These are phyloP conservation scores for Tolypocladium nubicola DNA, from an alignment of 2,329 filamentous ascomycete species.

Conservation along the genomic window DNA sequence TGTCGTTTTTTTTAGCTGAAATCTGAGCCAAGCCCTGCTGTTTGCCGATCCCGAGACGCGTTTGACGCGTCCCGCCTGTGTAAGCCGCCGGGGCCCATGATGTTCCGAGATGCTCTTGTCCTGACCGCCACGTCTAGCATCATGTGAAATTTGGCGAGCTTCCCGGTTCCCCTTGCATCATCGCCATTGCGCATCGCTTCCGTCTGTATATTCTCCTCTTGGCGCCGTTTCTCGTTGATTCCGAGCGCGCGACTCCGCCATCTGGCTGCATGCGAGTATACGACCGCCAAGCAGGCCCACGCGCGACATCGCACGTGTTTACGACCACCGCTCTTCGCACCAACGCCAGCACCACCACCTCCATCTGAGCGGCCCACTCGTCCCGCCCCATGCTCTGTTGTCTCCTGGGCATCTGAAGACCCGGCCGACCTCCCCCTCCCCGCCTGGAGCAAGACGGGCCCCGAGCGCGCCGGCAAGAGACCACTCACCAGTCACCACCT, in stretches of 20 bases:
- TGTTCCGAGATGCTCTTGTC: neutral
- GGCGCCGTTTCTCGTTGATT: neutral
- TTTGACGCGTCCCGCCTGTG: neutral
- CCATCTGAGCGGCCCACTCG: constrained; percentile 7
- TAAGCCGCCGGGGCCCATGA: neutral
- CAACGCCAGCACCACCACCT: neutral
- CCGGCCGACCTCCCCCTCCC: neutral
- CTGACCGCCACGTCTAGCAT: neutral
- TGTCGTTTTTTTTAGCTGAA: neutral
- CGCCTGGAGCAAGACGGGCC: neutral
- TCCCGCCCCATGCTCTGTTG: neutral
- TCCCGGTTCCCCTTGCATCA: neutral
- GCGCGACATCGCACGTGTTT: neutral
- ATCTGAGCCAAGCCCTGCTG: neutral
- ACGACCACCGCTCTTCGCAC: neutral
- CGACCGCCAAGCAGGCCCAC: neutral
- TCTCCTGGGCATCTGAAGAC: neutral
- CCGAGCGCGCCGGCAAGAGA: neutral
- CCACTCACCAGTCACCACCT: constrained; percentile 12
- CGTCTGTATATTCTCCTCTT: neutral
- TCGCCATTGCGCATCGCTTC: neutral
- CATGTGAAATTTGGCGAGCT: neutral
- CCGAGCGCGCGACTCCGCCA: neutral
- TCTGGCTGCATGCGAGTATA: neutral
- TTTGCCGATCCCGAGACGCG: neutral